These are phyloP conservation scores for Fusarium graminum DNA, from an alignment of 2,329 filamentous ascomycete genomes.

Conservation along the genomic window DNA sequence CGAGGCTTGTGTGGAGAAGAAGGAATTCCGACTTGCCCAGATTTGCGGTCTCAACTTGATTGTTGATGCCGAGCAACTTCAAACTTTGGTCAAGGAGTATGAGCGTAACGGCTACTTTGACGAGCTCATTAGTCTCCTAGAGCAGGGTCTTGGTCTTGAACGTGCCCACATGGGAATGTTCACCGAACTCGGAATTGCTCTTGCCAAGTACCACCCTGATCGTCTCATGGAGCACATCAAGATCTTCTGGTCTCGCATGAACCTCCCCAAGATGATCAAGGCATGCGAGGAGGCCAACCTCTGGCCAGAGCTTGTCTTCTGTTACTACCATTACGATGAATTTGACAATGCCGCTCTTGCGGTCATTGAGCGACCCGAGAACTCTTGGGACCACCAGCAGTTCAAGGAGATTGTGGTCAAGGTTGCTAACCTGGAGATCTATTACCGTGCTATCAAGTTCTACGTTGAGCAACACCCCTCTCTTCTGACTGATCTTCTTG, in stretches of 20 bases:
- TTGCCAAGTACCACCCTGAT: slow-evolving; percentile 95
- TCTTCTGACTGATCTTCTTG: slow-evolving; percentile 93
- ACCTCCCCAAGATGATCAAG: slow-evolving; percentile 96
- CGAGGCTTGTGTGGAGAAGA: slow-evolving; percentile 94
- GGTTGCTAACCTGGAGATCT: slow-evolving; percentile 98
- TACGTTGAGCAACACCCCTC: slow-evolving; percentile 98
- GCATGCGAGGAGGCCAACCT: slow-evolving; percentile 94
- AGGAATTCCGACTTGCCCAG: slow-evolving; percentile 98
- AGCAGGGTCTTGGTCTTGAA: slow-evolving; percentile 94
- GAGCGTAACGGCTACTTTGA: slow-evolving; percentile 98
- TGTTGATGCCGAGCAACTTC: slow-evolving; percentile 94
- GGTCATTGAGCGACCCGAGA: slow-evolving; percentile 97
- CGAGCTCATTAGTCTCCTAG: slow-evolving; percentile 92
- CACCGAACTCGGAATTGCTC: slow-evolving; percentile 89
- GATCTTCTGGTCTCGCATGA: slow-evolving; percentile 98
- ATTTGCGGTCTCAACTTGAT: slow-evolving; percentile 99
- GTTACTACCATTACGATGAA: slow-evolving; percentile 98
- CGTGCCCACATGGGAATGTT: slow-evolving; percentile 97
- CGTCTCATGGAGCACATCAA: slow-evolving; percentile 98
- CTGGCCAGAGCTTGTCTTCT: slow-evolving; percentile 97
- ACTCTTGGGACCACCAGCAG: slow-evolving; percentile 99
- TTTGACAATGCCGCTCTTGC: slow-evolving; percentile 97
- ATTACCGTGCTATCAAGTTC: slow-evolving; percentile 97
- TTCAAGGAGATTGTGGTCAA: slow-evolving; percentile 99
- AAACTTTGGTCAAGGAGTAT: slow-evolving; percentile 94